These are phyloP conservation scores for Luffa acutangula DNA, from an alignment of 306 rosid genomes.

Conservation along the genomic window DNA sequence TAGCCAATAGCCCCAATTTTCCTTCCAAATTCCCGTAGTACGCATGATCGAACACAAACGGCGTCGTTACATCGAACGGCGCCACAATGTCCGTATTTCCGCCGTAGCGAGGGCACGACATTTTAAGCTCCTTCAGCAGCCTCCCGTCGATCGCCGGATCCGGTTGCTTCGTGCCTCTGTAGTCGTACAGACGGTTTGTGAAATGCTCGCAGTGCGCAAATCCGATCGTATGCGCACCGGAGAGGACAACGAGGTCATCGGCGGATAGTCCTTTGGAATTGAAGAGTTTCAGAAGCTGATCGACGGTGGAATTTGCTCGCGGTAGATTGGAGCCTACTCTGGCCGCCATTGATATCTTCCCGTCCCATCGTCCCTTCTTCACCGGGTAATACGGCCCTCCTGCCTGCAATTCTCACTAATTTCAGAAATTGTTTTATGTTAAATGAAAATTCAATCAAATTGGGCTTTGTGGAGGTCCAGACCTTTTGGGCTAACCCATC, in stretches of 20 bases:
- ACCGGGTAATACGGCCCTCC: constrained; percentile 92
- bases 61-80: constrained; percentile 82
- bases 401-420: constrained; percentile 24
- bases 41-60: constrained; percentile 73
- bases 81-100: constrained; percentile 61
- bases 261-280: constrained; percentile 50
- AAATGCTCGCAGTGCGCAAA: constrained; percentile 71
- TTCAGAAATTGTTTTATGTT: neutral
- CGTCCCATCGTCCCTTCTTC: constrained; percentile 90
- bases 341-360: constrained; percentile 73
- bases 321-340: constrained; percentile 61
- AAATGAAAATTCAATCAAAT: neutral
- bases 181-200: constrained; percentile 38
- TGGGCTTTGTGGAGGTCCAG: neutral
- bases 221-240: constrained; percentile 89
- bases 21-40: constrained; percentile 58
- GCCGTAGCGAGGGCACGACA: constrained; percentile 69
- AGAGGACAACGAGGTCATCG: constrained; percentile 69
- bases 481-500: neutral
- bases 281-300: constrained; percentile 70
- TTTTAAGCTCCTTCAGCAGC: constrained; percentile 39
- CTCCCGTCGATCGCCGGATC: constrained; percentile 62
- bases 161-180: constrained; percentile 35
- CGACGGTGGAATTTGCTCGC: constrained; percentile 60
- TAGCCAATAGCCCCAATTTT: constrained; percentile 58